These are phyloP conservation scores for Multifurca ochricompacta DNA, from an alignment of 768 basidiomycete species.

Conservation along the genomic window DNA sequence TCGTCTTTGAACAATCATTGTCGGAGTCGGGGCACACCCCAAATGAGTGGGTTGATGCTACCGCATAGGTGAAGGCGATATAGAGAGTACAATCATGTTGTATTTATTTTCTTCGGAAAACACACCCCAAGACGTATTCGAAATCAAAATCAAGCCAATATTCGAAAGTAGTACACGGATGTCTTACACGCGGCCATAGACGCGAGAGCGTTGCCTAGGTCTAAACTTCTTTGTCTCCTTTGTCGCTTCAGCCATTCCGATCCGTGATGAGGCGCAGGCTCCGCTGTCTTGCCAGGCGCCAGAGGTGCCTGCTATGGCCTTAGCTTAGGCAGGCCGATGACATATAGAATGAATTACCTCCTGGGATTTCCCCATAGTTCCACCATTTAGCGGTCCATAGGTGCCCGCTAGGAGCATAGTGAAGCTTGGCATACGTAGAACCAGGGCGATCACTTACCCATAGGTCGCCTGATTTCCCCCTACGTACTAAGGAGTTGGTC, in stretches of 20 bases:
- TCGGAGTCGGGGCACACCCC: neutral
- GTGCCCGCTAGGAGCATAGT: constrained; percentile 32
- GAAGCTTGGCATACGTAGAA: neutral
- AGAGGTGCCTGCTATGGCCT: constrained; percentile 9
- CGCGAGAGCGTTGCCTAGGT: neutral
- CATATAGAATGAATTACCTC: constrained; percentile 22
- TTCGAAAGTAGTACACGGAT: neutral
- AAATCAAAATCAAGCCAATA: neutral
- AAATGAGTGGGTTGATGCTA: neutral
- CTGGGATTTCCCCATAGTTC: constrained; percentile 34
- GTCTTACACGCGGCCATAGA: neutral
- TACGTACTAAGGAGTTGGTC: constrained; percentile 30
- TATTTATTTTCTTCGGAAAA: neutral
- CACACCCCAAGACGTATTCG: neutral
- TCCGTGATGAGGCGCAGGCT: constrained; percentile 21
- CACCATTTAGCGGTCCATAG: constrained; percentile 47
- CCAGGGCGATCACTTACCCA: constrained; percentile 27
- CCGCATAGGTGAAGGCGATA: neutral
- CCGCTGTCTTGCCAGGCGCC: constrained; percentile 33
- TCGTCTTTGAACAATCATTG: constrained; percentile 27
- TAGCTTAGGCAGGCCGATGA: neutral
- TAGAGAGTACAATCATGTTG: neutral
- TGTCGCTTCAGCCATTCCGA: constrained; percentile 6
- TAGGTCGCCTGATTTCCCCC: constrained; percentile 36
- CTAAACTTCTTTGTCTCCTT: neutral